phyloP scores from a whole-genome alignment of 805 yeast species.

The Trichomonascus vanleenenianus region DNA sequence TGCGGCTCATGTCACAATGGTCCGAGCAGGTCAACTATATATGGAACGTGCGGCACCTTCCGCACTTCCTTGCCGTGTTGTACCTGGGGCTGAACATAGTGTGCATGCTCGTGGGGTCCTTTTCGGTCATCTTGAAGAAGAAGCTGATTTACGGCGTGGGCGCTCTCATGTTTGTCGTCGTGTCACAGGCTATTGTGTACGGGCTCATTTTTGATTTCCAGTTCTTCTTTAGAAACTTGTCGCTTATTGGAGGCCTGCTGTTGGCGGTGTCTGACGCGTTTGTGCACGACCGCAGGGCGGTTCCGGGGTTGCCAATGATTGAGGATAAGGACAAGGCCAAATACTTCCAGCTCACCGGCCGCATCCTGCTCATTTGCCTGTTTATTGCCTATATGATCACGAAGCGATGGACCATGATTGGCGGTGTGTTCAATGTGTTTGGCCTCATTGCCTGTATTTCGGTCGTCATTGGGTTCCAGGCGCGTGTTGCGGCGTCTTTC shows the following conservation, averaged over 20 bases:
- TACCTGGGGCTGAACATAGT: slow-evolving; percentile 57
- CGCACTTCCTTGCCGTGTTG: slow-evolving; percentile 67
- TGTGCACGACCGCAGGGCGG: slow-evolving; percentile 63
- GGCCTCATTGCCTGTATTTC: slow-evolving; percentile 67
- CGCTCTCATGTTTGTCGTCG: slow-evolving; percentile 59
- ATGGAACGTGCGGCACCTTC: slow-evolving; percentile 69
- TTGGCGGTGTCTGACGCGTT: slow-evolving; percentile 82
- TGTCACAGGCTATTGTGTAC: slow-evolving; percentile 79
- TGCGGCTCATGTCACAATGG: slow-evolving; percentile 84
- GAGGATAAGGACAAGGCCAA: slow-evolving; percentile 65
- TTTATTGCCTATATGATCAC: slow-evolving; percentile 79
- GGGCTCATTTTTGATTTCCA: slow-evolving; percentile 76
- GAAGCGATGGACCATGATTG: slow-evolving; percentile 54
- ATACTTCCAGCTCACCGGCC: slow-evolving; percentile 78
- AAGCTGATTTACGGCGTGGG: slow-evolving; percentile 63
- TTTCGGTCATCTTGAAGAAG: slow-evolving; percentile 61
- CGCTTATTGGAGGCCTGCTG: slow-evolving; percentile 86
- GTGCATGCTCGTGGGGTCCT: slow-evolving; percentile 67
- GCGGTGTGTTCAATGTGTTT: slow-evolving; percentile 55
- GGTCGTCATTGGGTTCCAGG: slow-evolving; percentile 87
- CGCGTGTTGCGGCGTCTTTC: slow-evolving; percentile 72
- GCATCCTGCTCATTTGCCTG: slow-evolving; percentile 74
- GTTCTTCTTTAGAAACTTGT: slow-evolving; percentile 78
- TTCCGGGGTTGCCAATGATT: slow-evolving; percentile 70
- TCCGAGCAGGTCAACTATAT: slow-evolving; percentile 80